Percentiles rank a stretch among this genome's conserved stretches.
These are phyloP conservation scores for Amphicarpaea edgeworthii DNA, from an alignment of 306 rosid species.

Conservation along the genomic window DNA sequence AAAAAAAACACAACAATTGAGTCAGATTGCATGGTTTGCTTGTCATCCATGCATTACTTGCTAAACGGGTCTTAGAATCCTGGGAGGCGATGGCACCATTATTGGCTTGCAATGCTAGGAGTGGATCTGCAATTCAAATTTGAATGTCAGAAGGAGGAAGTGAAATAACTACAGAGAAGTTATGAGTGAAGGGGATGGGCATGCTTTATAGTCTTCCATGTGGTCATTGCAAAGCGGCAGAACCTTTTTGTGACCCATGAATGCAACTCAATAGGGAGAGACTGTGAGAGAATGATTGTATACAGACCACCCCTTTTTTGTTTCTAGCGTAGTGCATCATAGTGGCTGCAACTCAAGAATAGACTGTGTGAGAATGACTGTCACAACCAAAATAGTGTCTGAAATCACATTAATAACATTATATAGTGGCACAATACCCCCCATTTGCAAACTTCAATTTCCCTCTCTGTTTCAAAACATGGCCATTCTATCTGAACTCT, in stretches of 20 bases:
- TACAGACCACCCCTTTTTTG: not conserved
- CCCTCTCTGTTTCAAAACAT: not conserved
- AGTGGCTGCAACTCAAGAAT: too few relatives aligned
- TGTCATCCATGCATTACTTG: not conserved
- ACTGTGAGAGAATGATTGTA: not conserved
- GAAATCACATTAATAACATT: not conserved
- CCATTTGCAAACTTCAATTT: not conserved
- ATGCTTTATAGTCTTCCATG: slow-evolving; percentile 69
- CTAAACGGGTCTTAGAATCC: too few relatives aligned
- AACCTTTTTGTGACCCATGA: slow-evolving; percentile 47
- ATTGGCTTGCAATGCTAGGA: too few relatives aligned
- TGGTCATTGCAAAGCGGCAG: slow-evolving; percentile 69
- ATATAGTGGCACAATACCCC: not conserved
- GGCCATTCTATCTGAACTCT: not conserved
- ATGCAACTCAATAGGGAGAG: not conserved
- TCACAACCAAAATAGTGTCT: not conserved
- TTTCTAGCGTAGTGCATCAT: not conserved
- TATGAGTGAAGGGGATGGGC: not conserved
- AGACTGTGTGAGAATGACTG: too few relatives aligned
- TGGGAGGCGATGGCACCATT: too few relatives aligned
- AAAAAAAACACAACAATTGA: not conserved
- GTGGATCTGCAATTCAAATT: too few relatives aligned
- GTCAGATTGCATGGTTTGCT: not conserved
- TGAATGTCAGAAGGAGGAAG: not conserved
- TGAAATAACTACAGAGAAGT: not conserved